Percentiles rank a stretch among this genome's conserved stretches.
phyloP scores from a whole-genome alignment of 257 asterid genomes.

The Fraxinus excelsior region DNA sequence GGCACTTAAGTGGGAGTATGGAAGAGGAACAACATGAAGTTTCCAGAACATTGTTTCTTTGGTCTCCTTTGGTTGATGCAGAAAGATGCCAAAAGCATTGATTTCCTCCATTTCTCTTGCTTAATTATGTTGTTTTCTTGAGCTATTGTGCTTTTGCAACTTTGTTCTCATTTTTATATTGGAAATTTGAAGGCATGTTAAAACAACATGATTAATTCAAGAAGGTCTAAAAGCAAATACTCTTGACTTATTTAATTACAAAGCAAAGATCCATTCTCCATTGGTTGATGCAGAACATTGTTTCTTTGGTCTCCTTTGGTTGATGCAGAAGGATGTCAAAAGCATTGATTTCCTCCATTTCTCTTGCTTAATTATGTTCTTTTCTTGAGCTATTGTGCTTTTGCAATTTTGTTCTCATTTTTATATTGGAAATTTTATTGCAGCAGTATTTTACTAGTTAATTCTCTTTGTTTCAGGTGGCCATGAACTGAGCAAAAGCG shows the following conservation, averaged over 20 bases:
- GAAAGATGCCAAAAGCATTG: background rate
- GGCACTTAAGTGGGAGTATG: background rate
- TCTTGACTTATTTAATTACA: too few relatives aligned
- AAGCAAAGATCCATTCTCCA: too few relatives aligned
- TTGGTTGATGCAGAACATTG: background rate
- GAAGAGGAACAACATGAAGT: background rate
- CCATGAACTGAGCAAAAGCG: constrained; percentile 62
- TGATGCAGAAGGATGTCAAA: background rate
- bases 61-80: background rate
- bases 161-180: too few relatives aligned
- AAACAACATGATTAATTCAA: too few relatives aligned
- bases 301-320: background rate
- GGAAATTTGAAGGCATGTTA: too few relatives aligned
- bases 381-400: background rate
- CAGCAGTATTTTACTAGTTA: background rate
- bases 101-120: background rate
- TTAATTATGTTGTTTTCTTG: too few relatives aligned
- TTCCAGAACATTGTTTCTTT: background rate
- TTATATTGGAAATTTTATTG: background rate
- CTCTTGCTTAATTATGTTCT: background rate
- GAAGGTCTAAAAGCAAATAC: too few relatives aligned
- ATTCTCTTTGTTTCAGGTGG: constrained; percentile 42
- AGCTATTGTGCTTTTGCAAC: too few relatives aligned
- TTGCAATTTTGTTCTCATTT: background rate
- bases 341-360: background rate